Conservation (phyloP, 495 filamentous ascomycete genomes). For the Penicillium ucsense region DNA sequence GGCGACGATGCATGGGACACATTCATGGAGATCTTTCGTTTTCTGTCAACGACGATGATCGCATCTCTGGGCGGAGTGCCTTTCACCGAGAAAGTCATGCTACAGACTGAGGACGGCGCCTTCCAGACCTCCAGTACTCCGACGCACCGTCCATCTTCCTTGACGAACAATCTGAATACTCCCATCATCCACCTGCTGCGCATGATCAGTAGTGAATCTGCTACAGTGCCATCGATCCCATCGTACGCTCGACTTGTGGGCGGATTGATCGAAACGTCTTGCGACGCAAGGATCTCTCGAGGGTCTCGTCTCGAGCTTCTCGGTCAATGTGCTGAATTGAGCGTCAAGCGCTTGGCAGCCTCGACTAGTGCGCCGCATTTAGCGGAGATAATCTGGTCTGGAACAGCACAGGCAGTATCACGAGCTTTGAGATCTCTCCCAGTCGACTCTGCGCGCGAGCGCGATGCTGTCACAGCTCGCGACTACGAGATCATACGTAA, state of each 20-base stretch:
- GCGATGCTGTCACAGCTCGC: slow-evolving; percentile 33
- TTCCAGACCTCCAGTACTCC: slow-evolving; percentile 43
- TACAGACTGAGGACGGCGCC: slow-evolving; percentile 29
- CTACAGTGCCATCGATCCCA: slow-evolving; percentile 12
- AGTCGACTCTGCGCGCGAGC: slow-evolving; percentile 32
- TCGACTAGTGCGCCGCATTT: slow-evolving; percentile 4
- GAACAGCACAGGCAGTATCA: slow-evolving; percentile 22
- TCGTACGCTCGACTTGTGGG: slow-evolving; percentile 26
- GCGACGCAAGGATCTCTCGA: slow-evolving; percentile 42
- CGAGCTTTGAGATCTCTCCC: slow-evolving; percentile 30
- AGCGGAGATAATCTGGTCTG: slow-evolving; percentile 25
- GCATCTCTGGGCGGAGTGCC: slow-evolving; percentile 57
- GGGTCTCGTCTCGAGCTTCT: slow-evolving; percentile 37
- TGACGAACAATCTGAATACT: slow-evolving; percentile 20
- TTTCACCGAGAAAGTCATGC: slow-evolving; percentile 67
- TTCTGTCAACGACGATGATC: slow-evolving; percentile 52
- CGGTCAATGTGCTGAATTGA: slow-evolving; percentile 29
- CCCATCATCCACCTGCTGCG: slow-evolving; percentile 36
- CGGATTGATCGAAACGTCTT: slow-evolving; percentile 31
- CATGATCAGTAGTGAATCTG: slow-evolving; percentile 16
- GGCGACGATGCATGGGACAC: slow-evolving; percentile 15
- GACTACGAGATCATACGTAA: slow-evolving; percentile 64
- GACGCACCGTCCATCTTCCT: slow-evolving; percentile 20
- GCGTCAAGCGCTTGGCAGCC: slow-evolving; percentile 3
- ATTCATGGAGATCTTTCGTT: slow-evolving; percentile 53